Evolutionary conservation across 495 filamentous ascomycete species (phyloP), one percentile per base, ranked within the genome.

Genomic region (Daldinia decipiens): DNA sequence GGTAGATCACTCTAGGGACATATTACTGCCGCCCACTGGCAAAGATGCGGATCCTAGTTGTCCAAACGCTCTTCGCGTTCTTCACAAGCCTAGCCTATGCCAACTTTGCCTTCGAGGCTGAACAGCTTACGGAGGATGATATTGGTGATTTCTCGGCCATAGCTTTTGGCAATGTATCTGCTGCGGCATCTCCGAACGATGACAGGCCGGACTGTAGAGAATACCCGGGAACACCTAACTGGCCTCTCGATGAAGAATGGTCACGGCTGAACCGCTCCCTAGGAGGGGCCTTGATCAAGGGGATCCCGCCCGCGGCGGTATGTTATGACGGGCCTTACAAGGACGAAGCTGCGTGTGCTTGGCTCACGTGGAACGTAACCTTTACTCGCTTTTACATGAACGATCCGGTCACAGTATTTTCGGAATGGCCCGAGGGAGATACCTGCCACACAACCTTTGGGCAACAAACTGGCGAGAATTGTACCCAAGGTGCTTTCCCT

Each of bases 401-500:
- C n/a, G 70, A 81, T 26, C 81, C 81, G 13, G 60, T 79, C 43
- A 66, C 75, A 5, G 73, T 76, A 7, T 64, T 81, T 24, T 76
- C 73, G 6, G 70, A 68, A 19, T 84, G 82, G 79, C 74, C 80
- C 0, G 74, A 80, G 65, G 82, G 82, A 27, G 74, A 77, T 21
- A 81, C 82, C 0, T 84, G 82, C 67, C 71, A 64, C 76, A 60
- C 79, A 74, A 31, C 72, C 74, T 61, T 56, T 80, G 72, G 59
- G 73, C 73, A 61, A 75, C 11, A 76, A 68, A 27, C 7, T 5
- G 31, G 77, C 31, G 59, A 65, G 17, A 79, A 67, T 17, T 90
- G 89, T 75, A 85, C 83, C 0, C 76, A 86, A 51, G 88, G 88
- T 9, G 85, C 83, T 8, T 90, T 87, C 73, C 85, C 86, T 6